Base-by-base conservation (phyloP, 495 filamentous ascomycete species). In the Oleoguttula mirabilis region DNA sequence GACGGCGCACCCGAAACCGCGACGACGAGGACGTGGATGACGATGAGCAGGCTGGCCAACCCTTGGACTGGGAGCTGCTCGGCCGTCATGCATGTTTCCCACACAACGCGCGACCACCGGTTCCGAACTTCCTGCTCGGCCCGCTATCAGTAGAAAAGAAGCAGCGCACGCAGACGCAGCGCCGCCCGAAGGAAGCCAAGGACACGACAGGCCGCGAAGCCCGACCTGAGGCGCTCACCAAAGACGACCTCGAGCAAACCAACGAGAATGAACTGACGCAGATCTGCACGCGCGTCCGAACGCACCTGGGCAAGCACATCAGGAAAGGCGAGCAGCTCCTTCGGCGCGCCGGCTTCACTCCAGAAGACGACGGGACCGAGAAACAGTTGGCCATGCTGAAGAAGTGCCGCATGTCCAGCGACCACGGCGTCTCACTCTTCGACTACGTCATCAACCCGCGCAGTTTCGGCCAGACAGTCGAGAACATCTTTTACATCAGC, bases 401-500 rank as follows among this genome's bases (percentile, higher is more conserved):
- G 16, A 40, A 41, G 23, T 28, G 35, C 32, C 51, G 42, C 25
- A 19, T 54, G 7, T 10, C 46, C 1, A 61, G 68, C 7, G 75
- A 75, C 30, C 79, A 76, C 0, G 80, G 79, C 4, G 66, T 93
- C 1, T 72, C 77, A 12, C 64, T 96, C 8, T 79, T 94, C 59
- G 70, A 75, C 30, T 94, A 94, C 49, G 83, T 84, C 23, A 68
- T 95, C 44, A 93, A 99, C 50, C 88, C 90, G 3, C 59, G 61
- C 0, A 92, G 83, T 0, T 99, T 96, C 54, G 86, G 88, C 0
- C 92, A 99, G 63, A 95, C 84, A 2, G 75, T 96, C 3, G 90
- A 99, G 60, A 99, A 99, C 58, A 62, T 99, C 52, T 99, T 99
- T 62, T 95, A 95, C 55, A 70, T 94, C 44, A 88, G 82, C 57